phyloP scores from a whole-genome alignment of 2,329 filamentous ascomycete species.

The Trichoderma lentiforme region DNA sequence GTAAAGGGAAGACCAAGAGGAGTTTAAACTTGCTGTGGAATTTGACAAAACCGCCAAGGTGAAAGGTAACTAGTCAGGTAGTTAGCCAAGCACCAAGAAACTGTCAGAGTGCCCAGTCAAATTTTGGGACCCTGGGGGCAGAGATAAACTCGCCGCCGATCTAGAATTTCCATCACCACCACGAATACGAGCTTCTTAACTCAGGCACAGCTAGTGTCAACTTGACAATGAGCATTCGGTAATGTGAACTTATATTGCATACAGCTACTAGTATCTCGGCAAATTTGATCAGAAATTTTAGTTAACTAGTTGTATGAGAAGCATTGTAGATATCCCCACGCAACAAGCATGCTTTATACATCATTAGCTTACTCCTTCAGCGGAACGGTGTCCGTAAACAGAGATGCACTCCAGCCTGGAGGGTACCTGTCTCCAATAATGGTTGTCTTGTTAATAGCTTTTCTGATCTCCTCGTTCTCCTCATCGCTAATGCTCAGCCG shows the following conservation, averaged over 20 bases:
- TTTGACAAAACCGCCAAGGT: too few species aligned
- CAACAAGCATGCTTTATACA: not conserved
- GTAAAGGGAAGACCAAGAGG: too few species aligned
- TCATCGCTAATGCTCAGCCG: not conserved
- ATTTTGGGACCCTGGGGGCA: too few species aligned
- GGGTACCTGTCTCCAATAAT: slow-evolving; percentile 3
- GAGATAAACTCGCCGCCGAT: too few species aligned
- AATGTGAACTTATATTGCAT: not conserved
- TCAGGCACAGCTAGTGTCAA: not conserved
- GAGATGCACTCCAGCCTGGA: not conserved
- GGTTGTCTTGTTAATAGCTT: not conserved
- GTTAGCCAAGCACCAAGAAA: too few species aligned
- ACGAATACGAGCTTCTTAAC: not conserved
- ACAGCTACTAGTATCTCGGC: not conserved
- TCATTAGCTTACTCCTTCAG: not conserved
- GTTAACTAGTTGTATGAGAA: not conserved
- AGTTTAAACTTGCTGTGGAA: too few species aligned
- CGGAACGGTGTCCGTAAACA: not conserved
- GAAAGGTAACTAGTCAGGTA: too few species aligned
- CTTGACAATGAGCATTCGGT: not conserved
- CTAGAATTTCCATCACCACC: not conserved
- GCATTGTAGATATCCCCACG: not conserved
- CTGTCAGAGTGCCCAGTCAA: too few species aligned
- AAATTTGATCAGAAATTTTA: not conserved
- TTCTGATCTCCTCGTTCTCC: not conserved